phyloP scores from a whole-genome alignment of 2,329 filamentous ascomycete genomes.

The Pseudocercospora cruenta region DNA sequence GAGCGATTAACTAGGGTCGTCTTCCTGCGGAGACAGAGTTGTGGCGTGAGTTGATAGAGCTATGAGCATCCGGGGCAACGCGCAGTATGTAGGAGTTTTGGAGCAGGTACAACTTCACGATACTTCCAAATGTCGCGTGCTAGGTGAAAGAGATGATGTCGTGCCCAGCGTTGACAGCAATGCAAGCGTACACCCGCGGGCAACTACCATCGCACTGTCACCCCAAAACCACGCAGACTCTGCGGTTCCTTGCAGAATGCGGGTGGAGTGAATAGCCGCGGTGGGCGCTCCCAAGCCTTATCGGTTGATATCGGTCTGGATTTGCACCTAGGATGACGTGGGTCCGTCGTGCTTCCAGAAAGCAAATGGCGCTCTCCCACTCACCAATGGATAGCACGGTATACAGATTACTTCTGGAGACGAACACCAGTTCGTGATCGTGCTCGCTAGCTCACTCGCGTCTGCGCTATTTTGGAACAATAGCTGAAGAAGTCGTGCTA shows the following conservation, averaged over 20 bases:
- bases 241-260: constrained; percentile 18
- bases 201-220: neutral
- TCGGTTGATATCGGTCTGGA: neutral
- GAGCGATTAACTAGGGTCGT: constrained; percentile 1
- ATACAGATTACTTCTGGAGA: neutral
- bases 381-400: constrained; percentile 7
- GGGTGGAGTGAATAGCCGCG: constrained; percentile 2
- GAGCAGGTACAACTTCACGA: neutral
- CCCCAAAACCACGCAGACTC: neutral
- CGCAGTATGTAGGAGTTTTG: neutral
- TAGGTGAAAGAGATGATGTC: neutral
- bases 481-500: neutral
- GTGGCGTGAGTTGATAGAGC: neutral
- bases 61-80: neutral
- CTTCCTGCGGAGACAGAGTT: constrained; percentile 11
- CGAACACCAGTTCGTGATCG: constrained; percentile 19
- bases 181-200: neutral
- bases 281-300: constrained; percentile 3
- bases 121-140: constrained; percentile 6
- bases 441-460: constrained; percentile 1
- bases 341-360: constrained; percentile 12
- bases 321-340: constrained; percentile 18
- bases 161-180: neutral
- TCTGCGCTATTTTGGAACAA: constrained; percentile 4
- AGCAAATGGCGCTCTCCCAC: constrained; percentile 2